Evolutionary conservation across 164 flowering plant genomes (phyloP), one percentile per base, ranked within the genome.

Genomic region (Annona squamosa): DNA sequence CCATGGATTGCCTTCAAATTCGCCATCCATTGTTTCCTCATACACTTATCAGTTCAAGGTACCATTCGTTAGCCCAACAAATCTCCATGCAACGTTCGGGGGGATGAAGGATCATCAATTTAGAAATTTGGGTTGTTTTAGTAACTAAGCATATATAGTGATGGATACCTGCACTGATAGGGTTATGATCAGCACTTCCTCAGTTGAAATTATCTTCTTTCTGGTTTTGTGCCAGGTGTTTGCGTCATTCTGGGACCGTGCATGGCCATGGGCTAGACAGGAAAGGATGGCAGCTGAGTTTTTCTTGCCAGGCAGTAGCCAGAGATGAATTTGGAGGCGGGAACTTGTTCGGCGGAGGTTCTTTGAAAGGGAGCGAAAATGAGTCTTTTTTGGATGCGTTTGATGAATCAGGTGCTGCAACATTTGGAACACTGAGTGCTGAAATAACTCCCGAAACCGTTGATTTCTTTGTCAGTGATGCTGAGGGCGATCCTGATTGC

Each of bases 381-480:
- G 91, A 87, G 44, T 77, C 90, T 42, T 7, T 85, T 18, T 74
- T 81, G 18, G 77, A 76, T 70, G 77, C 72, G 4, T 62, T 79
- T 41, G 77, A 83, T 12, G 85, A 79, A 69, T 75, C 84, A 1
- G 46, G 59, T 64, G 45, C 79, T 2, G 78, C 78, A 12, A 75
- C 86, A 19, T 89, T 90, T 73, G 86, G 80, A 65, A 89, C 93
- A n/a, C 10, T 90, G 48, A 81, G 84, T 56, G 94, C 89, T 47
- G 91, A 90, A 68, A 91, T 87, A 18, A 90, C 91, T 3, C 87
- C 83, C 0, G 97, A 88, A 72, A 88, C 88, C 3, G 75, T 72
- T 74, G 95, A 90, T 87, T 91, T 92, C 86, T 92, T 91, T 77
- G 97, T 92, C 46, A 91, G 97, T 73, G 95, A 92, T 77, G 90